Evolutionary conservation across 306 rosid genomes (phyloP), one percentile per base, ranked within the genome.

Genomic region (Gleditsia sinensis): DNA sequence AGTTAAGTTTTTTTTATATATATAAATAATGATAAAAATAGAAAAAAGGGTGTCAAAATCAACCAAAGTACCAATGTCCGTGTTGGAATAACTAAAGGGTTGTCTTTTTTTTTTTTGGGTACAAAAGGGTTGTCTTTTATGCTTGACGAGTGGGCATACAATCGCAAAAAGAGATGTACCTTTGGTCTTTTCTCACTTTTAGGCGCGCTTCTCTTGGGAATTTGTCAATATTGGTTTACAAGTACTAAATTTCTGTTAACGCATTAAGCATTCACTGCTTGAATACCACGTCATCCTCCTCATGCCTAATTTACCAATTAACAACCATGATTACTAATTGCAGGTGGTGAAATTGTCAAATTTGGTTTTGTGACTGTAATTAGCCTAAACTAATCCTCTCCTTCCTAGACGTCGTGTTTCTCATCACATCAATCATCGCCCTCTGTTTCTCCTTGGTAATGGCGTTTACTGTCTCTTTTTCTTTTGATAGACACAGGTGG

Each of bases 151-250:
- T 53, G 75, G 64, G 59, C 65, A 57, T 39, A 68, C 69, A 61
- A 74, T 74, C 67, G 56, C 78, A 49, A 76, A 83, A 87, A 82
- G 81, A 74, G 65, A 50, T 63, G 79, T 36, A 81, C 91, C 83
- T 83, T 80, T 71, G 33, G 43, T 39, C 12, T 61, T 25, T 69
- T 72, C 69, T 48, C 42, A 62, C 87, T 83, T 87, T 85, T 77
- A 42, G 72, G 85, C 32, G 74, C 82, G 86, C 75, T 36, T 1
- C 45, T 69, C 60, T 75, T 27, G 74, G 81, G 65, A 60, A 50
- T 59, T 69, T 63, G 69, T 34, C 80, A 59, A 61, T 56, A 39
- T 33, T 71, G 80, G 81, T 43, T 61, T 68, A 4, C 9, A 80
- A 81, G 83, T 83, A 83, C 88, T 39, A 78, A 67, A 14, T 62